A percentile compares a stretch with the other conserved stretches of the same genome.
These are phyloP conservation scores for Tremellales sp. DNA, from an alignment of 1,284 basidiomycete genomes.

Conservation along the genomic window DNA sequence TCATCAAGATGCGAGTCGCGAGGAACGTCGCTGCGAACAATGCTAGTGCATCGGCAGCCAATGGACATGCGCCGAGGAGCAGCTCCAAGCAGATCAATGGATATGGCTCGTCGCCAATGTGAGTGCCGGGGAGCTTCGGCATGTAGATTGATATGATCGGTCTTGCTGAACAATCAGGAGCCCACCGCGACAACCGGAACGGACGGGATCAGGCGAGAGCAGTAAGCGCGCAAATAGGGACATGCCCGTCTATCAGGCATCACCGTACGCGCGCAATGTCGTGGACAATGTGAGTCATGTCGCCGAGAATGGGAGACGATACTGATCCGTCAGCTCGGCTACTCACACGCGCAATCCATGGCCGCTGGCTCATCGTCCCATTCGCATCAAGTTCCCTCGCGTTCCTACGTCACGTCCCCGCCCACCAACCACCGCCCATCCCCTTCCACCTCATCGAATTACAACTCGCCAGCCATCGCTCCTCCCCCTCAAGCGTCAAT, in stretches of 20 bases:
- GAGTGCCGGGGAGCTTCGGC: constrained; percentile 1
- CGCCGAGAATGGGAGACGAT: background rate
- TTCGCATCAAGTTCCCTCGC: constrained; percentile 21
- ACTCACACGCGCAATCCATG: constrained; percentile 40
- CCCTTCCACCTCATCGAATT: constrained; percentile 6
- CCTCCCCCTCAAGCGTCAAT: constrained; percentile 70
- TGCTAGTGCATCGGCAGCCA: constrained; percentile 5
- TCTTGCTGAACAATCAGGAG: no score
- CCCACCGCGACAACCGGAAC: constrained; percentile 3
- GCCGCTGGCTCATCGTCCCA: constrained; percentile 28
- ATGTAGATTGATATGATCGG: no score
- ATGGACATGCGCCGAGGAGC: constrained; percentile 9
- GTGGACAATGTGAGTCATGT: constrained; percentile 37
- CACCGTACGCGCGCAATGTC: constrained; percentile 40
- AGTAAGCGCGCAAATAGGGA: constrained; percentile 30
- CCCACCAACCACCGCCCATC: constrained; percentile 10
- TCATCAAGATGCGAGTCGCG: constrained; percentile 48
- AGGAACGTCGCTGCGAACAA: constrained; percentile 9
- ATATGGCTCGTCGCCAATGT: constrained; percentile 1
- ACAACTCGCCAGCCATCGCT: constrained; percentile 44
- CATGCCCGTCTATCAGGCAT: constrained; percentile 34
- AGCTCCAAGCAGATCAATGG: background rate
- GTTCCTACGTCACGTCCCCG: constrained; percentile 15
- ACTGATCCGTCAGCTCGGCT: constrained; percentile 22
- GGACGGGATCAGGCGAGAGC: constrained; percentile 4